Evolutionary conservation across 305 asterid species (phyloP).

Genomic region (Solanum hybrid): DNA sequence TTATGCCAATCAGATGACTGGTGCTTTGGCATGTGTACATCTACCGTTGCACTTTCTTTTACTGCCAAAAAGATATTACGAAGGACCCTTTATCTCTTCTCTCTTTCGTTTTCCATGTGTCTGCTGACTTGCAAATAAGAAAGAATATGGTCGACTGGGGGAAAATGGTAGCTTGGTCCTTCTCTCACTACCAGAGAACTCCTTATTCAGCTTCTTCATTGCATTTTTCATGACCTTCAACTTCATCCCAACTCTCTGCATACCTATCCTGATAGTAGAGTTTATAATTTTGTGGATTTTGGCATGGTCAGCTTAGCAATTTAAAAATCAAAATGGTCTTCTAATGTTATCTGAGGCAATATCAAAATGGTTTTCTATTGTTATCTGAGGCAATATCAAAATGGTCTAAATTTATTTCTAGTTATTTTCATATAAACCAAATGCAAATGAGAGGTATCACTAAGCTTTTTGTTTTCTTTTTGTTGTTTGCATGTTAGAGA

Average conservation of each 20-base stretch:
- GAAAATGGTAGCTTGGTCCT: background rate
- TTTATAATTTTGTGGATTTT: background rate
- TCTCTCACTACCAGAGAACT: background rate
- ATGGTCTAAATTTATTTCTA: background rate
- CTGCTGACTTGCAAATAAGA: background rate
- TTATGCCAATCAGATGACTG: background rate
- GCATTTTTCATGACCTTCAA: background rate
- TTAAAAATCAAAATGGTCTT: background rate
- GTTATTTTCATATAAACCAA: background rate
- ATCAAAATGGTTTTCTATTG: background rate
- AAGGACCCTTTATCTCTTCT: background rate
- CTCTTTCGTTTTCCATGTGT: background rate
- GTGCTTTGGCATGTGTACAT: background rate
- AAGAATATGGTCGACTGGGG: background rate
- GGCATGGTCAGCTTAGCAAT: background rate
- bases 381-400: background rate
- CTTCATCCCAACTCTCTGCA: background rate
- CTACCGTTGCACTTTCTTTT: background rate
- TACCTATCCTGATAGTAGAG: background rate
- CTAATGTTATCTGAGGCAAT: background rate
- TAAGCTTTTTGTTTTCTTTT: background rate
- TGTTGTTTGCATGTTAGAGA: background rate
- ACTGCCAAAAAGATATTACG: background rate
- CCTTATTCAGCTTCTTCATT: background rate
- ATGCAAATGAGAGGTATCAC: background rate